These are phyloP conservation scores for Hebeloma cylindrosporum DNA, from an alignment of 768 basidiomycete species.

Conservation along the genomic window DNA sequence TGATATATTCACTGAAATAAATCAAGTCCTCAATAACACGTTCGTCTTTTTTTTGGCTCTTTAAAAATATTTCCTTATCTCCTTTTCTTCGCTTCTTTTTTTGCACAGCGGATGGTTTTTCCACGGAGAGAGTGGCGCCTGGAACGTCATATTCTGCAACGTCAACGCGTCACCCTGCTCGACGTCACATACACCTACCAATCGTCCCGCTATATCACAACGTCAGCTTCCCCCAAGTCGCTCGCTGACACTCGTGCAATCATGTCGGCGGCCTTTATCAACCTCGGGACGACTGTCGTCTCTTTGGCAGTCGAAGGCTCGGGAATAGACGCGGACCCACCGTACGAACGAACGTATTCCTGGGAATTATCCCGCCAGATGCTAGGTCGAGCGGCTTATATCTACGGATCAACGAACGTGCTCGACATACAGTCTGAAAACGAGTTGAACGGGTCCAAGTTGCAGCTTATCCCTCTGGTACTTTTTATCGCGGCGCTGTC, in stretches of 20 bases:
- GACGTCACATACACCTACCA: conserved; percentile 3
- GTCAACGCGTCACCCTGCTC: conserved; percentile 2
- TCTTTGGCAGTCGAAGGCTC: neutral
- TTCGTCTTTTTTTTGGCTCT: neutral
- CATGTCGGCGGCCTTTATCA: neutral
- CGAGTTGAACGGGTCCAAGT: neutral
- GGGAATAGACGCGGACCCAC: neutral
- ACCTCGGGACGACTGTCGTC: neutral
- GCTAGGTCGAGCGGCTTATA: neutral
- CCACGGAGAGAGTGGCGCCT: neutral
- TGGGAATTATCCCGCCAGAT: conserved; percentile 1
- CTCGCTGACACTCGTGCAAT: neutral
- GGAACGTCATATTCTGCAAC: conserved; percentile 9
- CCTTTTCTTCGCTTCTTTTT: neutral
- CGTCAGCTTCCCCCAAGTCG: neutral
- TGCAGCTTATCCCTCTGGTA: neutral
- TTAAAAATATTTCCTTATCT: neutral
- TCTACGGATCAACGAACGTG: conserved; percentile 2
- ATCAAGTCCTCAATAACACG: conserved; percentile 3
- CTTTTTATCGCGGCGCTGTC: neutral
- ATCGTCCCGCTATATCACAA: conserved; percentile 3
- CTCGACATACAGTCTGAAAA: neutral
- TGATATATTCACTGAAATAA: neutral
- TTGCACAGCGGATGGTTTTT: conserved; percentile 5
- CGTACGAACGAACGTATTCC: conserved; percentile 6